phyloP scores from a whole-genome alignment of 768 basidiomycete species.

The Tulasnella sp. region DNA sequence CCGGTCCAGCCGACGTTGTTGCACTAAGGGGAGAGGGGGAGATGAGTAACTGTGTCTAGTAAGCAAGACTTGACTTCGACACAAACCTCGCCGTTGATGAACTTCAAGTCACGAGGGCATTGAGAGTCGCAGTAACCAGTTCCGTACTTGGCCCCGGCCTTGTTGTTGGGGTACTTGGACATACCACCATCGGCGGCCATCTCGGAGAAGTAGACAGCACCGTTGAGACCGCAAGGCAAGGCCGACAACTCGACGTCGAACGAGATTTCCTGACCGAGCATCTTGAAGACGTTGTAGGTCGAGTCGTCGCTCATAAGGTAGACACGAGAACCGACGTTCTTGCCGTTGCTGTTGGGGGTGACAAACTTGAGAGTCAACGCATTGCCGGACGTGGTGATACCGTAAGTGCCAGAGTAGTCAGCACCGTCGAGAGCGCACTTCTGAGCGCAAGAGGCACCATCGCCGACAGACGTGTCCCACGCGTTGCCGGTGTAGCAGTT shows the following conservation, averaged over 20 bases:
- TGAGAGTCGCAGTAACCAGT: conserved; percentile 62
- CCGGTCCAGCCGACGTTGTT: conserved; percentile 41
- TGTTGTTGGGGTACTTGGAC: conserved; percentile 45
- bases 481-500: conserved; percentile 50
- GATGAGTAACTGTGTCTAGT: background rate
- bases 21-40: conserved; percentile 32
- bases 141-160: conserved; percentile 51
- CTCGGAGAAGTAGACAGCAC: conserved; percentile 52
- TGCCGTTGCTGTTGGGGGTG: conserved; percentile 12
- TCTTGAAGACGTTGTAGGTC: conserved; percentile 44
- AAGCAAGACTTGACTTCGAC: background rate
- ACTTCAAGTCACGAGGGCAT: conserved; percentile 53
- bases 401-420: conserved; percentile 21
- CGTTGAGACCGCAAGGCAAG: conserved; percentile 53
- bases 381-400: conserved; percentile 20
- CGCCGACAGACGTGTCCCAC: conserved; percentile 46
- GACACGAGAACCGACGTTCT: conserved; percentile 25
- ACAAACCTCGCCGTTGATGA: conserved; percentile 48
- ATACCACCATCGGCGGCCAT: conserved; percentile 54
- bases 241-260: conserved; percentile 54
- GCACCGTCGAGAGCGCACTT: conserved; percentile 34
- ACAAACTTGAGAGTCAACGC: conserved; percentile 21
- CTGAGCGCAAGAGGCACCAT: conserved; percentile 41
- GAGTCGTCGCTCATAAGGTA: conserved; percentile 44
- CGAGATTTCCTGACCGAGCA: conserved; percentile 49